These are phyloP conservation scores for Volutella citrinella DNA, from an alignment of 2,329 filamentous ascomycete species.

Conservation along the genomic window DNA sequence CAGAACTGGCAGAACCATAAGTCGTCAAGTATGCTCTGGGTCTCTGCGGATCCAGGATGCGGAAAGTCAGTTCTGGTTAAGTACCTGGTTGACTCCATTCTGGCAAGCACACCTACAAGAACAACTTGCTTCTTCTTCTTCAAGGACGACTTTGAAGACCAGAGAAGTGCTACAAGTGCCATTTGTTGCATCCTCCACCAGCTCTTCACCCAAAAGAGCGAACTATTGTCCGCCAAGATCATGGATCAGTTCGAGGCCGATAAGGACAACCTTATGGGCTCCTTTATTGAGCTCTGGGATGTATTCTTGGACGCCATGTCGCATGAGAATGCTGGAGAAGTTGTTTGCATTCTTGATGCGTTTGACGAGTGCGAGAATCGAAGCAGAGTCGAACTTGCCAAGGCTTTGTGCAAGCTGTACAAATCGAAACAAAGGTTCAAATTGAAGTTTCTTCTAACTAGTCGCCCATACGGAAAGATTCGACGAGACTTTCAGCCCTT, in stretches of 20 bases:
- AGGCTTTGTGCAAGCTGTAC: slow-evolving; percentile 25
- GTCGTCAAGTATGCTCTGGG: slow-evolving; percentile 12
- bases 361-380: slow-evolving; percentile 36
- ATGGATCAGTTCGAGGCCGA: slow-evolving; percentile 16
- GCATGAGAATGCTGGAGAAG: slow-evolving; percentile 13
- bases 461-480: slow-evolving; percentile 28
- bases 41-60: slow-evolving; percentile 42
- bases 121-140: slow-evolving; percentile 43
- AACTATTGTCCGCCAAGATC: slow-evolving; percentile 20
- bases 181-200: slow-evolving; percentile 37
- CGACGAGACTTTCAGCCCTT: slow-evolving; percentile 12
- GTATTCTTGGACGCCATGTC: slow-evolving; percentile 19
- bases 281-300: slow-evolving; percentile 30
- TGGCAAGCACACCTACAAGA: slow-evolving; percentile 14
- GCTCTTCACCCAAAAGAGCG: slow-evolving; percentile 26
- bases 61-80: slow-evolving; percentile 42
- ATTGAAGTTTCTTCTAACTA: slow-evolving; percentile 36
- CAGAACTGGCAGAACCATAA: slow-evolving; percentile 6
- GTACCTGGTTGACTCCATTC: slow-evolving; percentile 30
- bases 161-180: slow-evolving; percentile 27
- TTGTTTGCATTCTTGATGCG: slow-evolving; percentile 38
- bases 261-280: slow-evolving; percentile 12
- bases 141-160: slow-evolving; percentile 39
- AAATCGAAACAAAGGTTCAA: slow-evolving; percentile 1
- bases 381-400: slow-evolving; percentile 18